These are phyloP conservation scores for Boletellus dicymbophilus DNA, from an alignment of 1,284 basidiomycete genomes.

Conservation along the genomic window DNA sequence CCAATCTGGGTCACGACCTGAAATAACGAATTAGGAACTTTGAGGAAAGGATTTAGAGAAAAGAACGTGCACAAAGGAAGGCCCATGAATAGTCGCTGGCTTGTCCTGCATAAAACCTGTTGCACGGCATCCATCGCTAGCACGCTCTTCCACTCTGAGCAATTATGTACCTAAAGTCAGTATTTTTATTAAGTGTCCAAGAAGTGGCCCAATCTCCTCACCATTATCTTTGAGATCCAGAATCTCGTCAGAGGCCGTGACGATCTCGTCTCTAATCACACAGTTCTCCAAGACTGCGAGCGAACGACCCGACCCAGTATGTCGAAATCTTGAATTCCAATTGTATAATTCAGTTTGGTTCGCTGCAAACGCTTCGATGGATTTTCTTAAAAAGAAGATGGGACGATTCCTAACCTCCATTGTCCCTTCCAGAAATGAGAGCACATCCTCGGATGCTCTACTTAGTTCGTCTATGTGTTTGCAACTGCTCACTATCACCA, in stretches of 20 bases:
- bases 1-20: constrained; percentile 44
- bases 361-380: no score
- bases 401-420: constrained; percentile 30
- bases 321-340: constrained; percentile 16
- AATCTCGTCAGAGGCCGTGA: constrained; percentile 26
- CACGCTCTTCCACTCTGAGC: constrained; percentile 34
- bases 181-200: background rate
- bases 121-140: constrained; percentile 14
- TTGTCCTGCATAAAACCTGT: constrained; percentile 33
- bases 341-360: background rate
- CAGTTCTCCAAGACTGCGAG: constrained; percentile 16
- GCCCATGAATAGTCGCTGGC: constrained; percentile 39
- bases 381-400: background rate
- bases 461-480: constrained; percentile 43
- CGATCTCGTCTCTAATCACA: constrained; percentile 35
- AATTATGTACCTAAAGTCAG: background rate
- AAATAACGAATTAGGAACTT: background rate
- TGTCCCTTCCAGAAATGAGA: constrained; percentile 37
- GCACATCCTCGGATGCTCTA: constrained; percentile 38
- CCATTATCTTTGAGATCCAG: constrained; percentile 13
- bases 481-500: constrained; percentile 38
- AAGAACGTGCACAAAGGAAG: constrained; percentile 37
- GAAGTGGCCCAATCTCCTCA: background rate
- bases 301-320: no score
- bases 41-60: background rate